Base-by-base conservation (phyloP, 371 early-diverging fungal species). In the Nosema bombycis region DNA sequence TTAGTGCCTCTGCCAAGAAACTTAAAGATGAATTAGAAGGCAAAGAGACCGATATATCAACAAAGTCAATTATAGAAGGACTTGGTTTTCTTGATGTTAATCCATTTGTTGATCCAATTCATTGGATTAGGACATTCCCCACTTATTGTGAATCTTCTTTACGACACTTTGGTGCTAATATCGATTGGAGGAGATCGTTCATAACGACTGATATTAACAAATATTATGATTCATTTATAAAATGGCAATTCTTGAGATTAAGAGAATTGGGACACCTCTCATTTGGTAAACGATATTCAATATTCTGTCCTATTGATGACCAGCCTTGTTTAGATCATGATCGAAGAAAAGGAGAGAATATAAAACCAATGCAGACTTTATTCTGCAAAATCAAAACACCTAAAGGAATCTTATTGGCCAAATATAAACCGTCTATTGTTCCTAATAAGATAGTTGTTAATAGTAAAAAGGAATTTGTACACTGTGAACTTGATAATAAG, bases 311-410 rank as follows among this genome's bases (percentile, higher is more conserved):
- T 66, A 82, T 91, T 38, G 97, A 96, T 88, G 91, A 92, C 15
- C 98, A 99, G 88, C 92, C 98, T 60, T 99, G 99, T 88, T 93
- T 97, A 93, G 99, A 99, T 88, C 99, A 99, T 88, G 99, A 99
- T 86, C 92, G 98, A 83, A 87, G 89, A 77, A 89, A 90, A 38
- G 99, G 99, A 80, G 99, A 99, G 87, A 97, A 93, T 63, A 90
- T 96, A 24, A 93, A 91, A 61, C 95, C 96, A 46, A 92, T 93
- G 83, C 93, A 94, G 80, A 90, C 75, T 90, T 93, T 82, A 93
- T 93, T 77, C 26, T 69, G 56, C n/a, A 81, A 78, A 62, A 28
- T 81, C 10, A 32, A 54, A 57, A 28, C 58, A n/a, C 10, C 56
- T 0, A 56, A 55, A 1, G 66, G 36, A 24, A 24, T 80, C 36